Base-by-base conservation (phyloP, 352 stramenopile species). In the Globisporangium emineosum region DNA sequence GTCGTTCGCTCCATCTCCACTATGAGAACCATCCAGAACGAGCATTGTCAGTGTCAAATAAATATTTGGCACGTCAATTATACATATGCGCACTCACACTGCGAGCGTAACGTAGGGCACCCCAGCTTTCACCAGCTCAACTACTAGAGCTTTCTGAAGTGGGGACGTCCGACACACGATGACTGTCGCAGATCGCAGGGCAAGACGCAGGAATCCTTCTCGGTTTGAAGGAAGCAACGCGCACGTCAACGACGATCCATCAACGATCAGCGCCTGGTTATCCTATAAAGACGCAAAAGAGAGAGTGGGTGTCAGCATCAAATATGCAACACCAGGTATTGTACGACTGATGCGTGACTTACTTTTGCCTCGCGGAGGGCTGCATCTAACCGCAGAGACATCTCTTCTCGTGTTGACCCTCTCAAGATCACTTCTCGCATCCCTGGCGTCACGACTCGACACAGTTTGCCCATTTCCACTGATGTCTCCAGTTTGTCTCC, bases 401-500 rank as follows among this genome's bases (percentile, higher is more conserved):
- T 86, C 40, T 83, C 75, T 13, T 78, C 64, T 32, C 73, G 69
- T 10, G 72, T 86, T 0, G 70, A 51, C 8, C 64, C 85, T 33
- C 77, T 73, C 9, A 93, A 57, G 1, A 91, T 72, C 6, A 90
- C 69, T 60, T 92, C 81, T 61, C 96, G 88, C 81, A 95, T 96
- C 32, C 79, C 76, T n/a, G 75, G 71, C 0, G 80, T 91, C 27
- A 98, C 75, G 10, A 98, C 80, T 21, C 83, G 78, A 62, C 87
- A 97, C 2, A 95, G 75, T 52, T 95, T 98, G 30, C 94, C 97
- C 75, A 99, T 99, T 76, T 99, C 97, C 35, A 99, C 91, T 5
- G 98, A 98, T 5, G 97, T 99, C 71, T 99, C 98, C n/a, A 97
- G 81, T 66, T 99, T 99, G 73, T 99, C 98, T 0, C 93, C 93